These are phyloP conservation scores for Neoboletus subvelutipes DNA, from an alignment of 768 basidiomycete species.

Conservation along the genomic window DNA sequence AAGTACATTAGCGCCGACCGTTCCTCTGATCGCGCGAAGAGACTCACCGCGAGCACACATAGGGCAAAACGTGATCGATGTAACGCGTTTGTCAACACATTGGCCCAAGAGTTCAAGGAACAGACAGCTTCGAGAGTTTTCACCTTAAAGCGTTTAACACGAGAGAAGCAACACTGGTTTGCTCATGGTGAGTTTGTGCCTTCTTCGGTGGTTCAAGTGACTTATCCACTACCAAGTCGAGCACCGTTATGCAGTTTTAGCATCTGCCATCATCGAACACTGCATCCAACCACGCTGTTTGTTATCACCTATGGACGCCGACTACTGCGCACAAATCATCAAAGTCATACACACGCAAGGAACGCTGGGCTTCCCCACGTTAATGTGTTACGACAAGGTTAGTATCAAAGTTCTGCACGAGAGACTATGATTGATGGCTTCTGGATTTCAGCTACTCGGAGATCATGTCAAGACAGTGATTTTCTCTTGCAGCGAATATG, in stretches of 20 bases:
- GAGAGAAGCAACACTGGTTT: slow-evolving; percentile 86
- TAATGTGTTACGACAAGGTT: slow-evolving; percentile 84
- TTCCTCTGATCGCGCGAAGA: slow-evolving; percentile 61
- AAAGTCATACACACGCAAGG: slow-evolving; percentile 83
- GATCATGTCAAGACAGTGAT: slow-evolving; percentile 82
- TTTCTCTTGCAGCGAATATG: slow-evolving; percentile 94
- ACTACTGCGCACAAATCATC: slow-evolving; percentile 90
- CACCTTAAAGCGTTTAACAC: slow-evolving; percentile 71
- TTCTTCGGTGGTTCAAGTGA: background rate
- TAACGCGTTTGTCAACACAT: slow-evolving; percentile 53
- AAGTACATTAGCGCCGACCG: slow-evolving; percentile 67
- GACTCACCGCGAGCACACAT: slow-evolving; percentile 56
- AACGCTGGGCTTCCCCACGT: slow-evolving; percentile 85
- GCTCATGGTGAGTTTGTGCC: slow-evolving; percentile 46
- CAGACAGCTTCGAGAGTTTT: slow-evolving; percentile 70
- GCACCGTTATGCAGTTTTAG: slow-evolving; percentile 45
- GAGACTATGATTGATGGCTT: slow-evolving; percentile 1
- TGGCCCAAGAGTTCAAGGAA: slow-evolving; percentile 72
- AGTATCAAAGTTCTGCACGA: slow-evolving; percentile 9
- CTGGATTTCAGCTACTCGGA: slow-evolving; percentile 62
- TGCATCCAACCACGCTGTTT: slow-evolving; percentile 92
- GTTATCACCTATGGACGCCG: slow-evolving; percentile 95
- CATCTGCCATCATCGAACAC: slow-evolving; percentile 74
- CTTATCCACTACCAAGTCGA: slow-evolving; percentile 27
- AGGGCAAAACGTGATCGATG: slow-evolving; percentile 65